phyloP scores from a whole-genome alignment of 257 asterid species.

The Solanum sparsipilum region DNA sequence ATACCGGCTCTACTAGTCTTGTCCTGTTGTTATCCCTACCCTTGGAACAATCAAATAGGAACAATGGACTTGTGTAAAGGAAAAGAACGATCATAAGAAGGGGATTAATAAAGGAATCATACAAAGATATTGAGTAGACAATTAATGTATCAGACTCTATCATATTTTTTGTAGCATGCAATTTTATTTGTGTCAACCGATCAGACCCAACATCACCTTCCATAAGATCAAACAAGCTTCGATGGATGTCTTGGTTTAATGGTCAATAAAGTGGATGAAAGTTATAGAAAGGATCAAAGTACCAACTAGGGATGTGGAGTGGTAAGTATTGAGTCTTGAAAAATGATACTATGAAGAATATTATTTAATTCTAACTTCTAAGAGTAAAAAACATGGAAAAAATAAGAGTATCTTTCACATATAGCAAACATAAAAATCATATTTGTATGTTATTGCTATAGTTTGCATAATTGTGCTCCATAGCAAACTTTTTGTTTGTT shows the following conservation, averaged over 20 bases:
- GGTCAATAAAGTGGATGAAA: not conserved
- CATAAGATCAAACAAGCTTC: not conserved
- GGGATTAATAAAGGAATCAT: not conserved
- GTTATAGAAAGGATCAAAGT: not conserved
- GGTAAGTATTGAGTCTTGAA: not conserved
- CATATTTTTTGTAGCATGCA: not conserved
- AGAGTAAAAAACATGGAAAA: too few species aligned
- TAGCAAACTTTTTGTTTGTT: too few species aligned
- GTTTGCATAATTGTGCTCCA: too few species aligned
- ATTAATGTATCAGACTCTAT: not conserved
- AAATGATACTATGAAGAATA: not conserved
- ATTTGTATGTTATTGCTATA: too few species aligned
- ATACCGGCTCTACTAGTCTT: too few species aligned
- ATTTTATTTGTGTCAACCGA: not conserved
- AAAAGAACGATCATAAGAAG: not conserved
- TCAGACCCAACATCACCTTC: not conserved
- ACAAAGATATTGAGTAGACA: not conserved
- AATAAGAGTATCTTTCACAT: too few species aligned
- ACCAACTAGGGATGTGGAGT: not conserved
- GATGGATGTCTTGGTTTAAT: not conserved
- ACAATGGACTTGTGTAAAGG: not conserved
- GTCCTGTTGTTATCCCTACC: not conserved
- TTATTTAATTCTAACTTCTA: not conserved
- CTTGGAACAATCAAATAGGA: not conserved
- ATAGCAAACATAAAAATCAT: too few species aligned